Percentiles rank a stretch among this genome's conserved stretches.
phyloP scores from a whole-genome alignment of 2,329 filamentous ascomycete species.

The Capronia epimyces region DNA sequence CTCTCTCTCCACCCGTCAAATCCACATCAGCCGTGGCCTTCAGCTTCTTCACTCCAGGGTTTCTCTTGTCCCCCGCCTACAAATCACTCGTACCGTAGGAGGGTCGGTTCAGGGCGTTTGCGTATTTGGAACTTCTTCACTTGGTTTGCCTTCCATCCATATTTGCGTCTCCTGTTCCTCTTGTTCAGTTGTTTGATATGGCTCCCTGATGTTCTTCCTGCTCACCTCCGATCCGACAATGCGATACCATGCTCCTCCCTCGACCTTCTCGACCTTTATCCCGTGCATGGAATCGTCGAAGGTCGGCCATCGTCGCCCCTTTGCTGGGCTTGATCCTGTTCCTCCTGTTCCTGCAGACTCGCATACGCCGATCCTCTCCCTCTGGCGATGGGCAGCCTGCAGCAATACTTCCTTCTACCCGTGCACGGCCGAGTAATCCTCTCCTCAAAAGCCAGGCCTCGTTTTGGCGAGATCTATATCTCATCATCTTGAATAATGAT shows the following conservation, averaged over 20 bases:
- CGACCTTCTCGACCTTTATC: constrained; percentile 1
- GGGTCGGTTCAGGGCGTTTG: too few relatives aligned
- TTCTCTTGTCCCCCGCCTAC: neutral
- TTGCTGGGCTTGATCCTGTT: constrained; percentile 16
- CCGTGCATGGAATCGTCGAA: constrained; percentile 19
- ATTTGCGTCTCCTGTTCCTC: neutral
- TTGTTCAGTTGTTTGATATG: neutral
- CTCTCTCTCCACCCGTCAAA: neutral
- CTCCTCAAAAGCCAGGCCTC: constrained; percentile 22
- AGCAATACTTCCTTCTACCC: neutral
- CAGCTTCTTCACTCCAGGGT: neutral
- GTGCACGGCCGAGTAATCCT: constrained; percentile 6
- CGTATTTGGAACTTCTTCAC: too few relatives aligned
- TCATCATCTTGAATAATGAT: constrained; percentile 26
- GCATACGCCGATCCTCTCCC: constrained; percentile 3
- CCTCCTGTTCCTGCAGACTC: constrained; percentile 20
- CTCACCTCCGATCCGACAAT: neutral
- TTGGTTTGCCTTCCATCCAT: too few relatives aligned
- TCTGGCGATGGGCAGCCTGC: neutral
- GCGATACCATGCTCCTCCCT: constrained; percentile 12
- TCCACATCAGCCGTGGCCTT: neutral
- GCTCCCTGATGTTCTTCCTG: neutral
- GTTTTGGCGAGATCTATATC: constrained; percentile 27
- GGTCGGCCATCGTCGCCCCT: constrained; percentile 9
- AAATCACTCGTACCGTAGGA: neutral